Conservation (phyloP, 768 basidiomycete genomes). For the Leucosporidium creatinivorum region DNA sequence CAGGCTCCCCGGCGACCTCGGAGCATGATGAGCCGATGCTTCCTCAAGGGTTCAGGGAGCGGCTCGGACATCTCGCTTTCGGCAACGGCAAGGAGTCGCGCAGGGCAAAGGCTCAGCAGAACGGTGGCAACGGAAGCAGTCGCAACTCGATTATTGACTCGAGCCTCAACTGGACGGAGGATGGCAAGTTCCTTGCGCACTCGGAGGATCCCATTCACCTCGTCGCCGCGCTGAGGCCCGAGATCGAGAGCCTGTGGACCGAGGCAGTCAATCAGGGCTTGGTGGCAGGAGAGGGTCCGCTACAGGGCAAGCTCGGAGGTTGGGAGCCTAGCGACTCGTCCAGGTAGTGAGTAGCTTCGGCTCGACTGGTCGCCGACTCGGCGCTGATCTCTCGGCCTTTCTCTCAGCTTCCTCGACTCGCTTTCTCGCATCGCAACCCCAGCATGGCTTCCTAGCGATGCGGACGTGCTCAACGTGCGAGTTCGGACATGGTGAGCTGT, state of each 20-base stretch:
- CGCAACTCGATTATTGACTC: background rate
- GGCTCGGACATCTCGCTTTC: background rate
- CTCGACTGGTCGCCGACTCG: background rate
- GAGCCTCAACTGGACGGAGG: background rate
- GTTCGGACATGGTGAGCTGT: background rate
- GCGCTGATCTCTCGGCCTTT: background rate
- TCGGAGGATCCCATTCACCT: slow-evolving; percentile 5
- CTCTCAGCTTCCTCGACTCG: background rate
- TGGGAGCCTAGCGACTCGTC: background rate
- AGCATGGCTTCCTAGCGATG: background rate
- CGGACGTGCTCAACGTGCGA: background rate
- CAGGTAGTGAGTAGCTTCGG: background rate
- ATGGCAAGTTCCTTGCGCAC: background rate
- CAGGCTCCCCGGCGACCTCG: background rate
- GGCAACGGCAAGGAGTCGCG: slow-evolving; percentile 4
- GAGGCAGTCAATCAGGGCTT: background rate
- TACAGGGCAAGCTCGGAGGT: background rate
- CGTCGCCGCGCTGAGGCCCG: background rate
- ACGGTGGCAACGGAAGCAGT: background rate
- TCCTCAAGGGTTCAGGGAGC: background rate
- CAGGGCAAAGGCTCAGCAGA: slow-evolving; percentile 1
- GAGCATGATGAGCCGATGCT: background rate
- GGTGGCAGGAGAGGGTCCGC: background rate
- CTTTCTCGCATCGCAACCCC: background rate
- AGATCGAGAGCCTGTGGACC: background rate